Evolutionary conservation across 768 basidiomycete species (phyloP).

Genomic region (Termitomyces sp.): DNA sequence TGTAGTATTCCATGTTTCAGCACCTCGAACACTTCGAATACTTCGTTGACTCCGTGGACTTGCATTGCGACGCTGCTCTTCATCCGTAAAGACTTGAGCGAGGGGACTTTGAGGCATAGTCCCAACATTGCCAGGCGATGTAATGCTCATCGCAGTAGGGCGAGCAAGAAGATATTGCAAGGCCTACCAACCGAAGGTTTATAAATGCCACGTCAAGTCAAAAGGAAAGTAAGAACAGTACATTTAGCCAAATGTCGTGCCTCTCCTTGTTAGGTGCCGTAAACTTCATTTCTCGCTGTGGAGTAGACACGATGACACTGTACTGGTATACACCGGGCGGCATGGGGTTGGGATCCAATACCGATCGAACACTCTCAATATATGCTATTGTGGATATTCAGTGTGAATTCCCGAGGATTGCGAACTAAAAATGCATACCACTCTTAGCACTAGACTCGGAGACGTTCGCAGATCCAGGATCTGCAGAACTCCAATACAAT

Average conservation of each 20-base stretch:
- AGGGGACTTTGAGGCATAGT: conserved; percentile 44
- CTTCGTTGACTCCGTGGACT: conserved; percentile 78
- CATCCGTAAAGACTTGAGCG: conserved; percentile 44
- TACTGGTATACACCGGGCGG: conserved; percentile 91
- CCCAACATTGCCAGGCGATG: conserved; percentile 33
- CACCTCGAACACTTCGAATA: conserved; percentile 50
- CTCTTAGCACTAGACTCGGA: conserved; percentile 95
- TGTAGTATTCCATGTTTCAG: conserved; percentile 69
- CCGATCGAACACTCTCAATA: conserved; percentile 86
- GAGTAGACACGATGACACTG: conserved; percentile 88
- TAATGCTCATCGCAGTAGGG: conserved; percentile 40
- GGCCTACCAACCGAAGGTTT: conserved; percentile 47
- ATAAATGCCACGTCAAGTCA: conserved; percentile 3
- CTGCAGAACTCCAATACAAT: conserved; percentile 92
- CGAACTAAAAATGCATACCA: conserved; percentile 52
- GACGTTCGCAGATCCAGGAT: conserved; percentile 85
- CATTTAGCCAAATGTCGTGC: conserved; percentile 96
- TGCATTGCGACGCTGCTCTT: conserved; percentile 43
- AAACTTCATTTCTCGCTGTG: conserved; percentile 96
- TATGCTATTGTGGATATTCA: conserved; percentile 54
- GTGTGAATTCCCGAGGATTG: background rate
- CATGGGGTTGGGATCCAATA: conserved; percentile 95
- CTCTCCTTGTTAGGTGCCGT: conserved; percentile 95
- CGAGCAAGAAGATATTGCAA: conserved; percentile 86
- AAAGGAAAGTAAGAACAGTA: conserved; percentile 21